Conservation (phyloP, 2,329 filamentous ascomycete species). For the Fusarium sp. region DNA sequence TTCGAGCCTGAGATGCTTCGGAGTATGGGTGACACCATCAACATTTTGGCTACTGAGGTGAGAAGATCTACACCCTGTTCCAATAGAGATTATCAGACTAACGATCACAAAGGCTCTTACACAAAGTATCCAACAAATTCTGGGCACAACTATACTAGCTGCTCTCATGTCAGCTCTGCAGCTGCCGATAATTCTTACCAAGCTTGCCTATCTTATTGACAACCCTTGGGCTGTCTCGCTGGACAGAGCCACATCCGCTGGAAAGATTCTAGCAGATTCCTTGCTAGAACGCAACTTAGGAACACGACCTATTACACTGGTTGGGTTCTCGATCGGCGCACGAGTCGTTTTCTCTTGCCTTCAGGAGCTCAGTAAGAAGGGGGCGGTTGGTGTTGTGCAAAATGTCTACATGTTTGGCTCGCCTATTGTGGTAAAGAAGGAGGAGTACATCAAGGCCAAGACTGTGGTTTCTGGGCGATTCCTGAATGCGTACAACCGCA, state of each 20-base stretch:
- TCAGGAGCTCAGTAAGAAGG: slow-evolving; percentile 83
- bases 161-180: slow-evolving; percentile 92
- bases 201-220: slow-evolving; percentile 94
- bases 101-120: slow-evolving; percentile 76
- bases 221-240: slow-evolving; percentile 99
- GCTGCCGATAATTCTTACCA: slow-evolving; percentile 90
- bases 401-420: slow-evolving; percentile 96
- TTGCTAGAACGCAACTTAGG: slow-evolving; percentile 91
- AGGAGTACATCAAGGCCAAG: slow-evolving; percentile 84
- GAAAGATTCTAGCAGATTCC: slow-evolving; percentile 93
- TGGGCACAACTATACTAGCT: slow-evolving; percentile 88
- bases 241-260: slow-evolving; percentile 86
- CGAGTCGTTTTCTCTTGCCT: slow-evolving; percentile 93
- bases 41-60: slow-evolving; percentile 96
- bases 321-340: slow-evolving; percentile 93
- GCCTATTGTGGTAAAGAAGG: slow-evolving; percentile 88
- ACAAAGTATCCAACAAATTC: slow-evolving; percentile 92
- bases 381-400: slow-evolving; percentile 86
- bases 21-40: slow-evolving; percentile 98
- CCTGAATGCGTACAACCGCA: slow-evolving; percentile 91
- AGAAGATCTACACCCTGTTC: slow-evolving; percentile 45
- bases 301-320: slow-evolving; percentile 88
- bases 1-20: slow-evolving; percentile 99
- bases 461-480: slow-evolving; percentile 93
- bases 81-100: not conserved